phyloP scores from a whole-genome alignment of 495 filamentous ascomycete species.

The Annulohypoxylon bovei region DNA sequence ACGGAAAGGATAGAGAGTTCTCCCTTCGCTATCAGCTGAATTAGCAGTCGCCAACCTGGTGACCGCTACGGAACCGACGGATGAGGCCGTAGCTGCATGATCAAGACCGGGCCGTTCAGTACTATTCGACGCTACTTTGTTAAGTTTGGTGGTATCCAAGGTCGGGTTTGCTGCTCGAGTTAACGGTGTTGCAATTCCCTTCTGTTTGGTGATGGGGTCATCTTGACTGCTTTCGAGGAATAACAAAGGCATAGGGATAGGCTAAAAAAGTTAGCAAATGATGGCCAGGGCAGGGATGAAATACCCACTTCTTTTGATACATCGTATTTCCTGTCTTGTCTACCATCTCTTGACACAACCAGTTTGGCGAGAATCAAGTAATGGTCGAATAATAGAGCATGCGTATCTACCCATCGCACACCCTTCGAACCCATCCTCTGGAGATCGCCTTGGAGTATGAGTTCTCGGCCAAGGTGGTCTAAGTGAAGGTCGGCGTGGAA shows the following conservation, averaged over 20 bases:
- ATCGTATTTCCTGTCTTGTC: slow-evolving; percentile 88
- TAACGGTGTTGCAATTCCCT: slow-evolving; percentile 77
- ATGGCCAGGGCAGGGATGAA: neutral
- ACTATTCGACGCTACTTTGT: slow-evolving; percentile 59
- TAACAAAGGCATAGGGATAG: slow-evolving; percentile 96
- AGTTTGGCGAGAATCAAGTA: slow-evolving; percentile 93
- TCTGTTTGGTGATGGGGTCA: slow-evolving; percentile 87
- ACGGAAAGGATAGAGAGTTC: slow-evolving; percentile 90
- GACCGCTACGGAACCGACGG: slow-evolving; percentile 56
- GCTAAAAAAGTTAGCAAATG: slow-evolving; percentile 54
- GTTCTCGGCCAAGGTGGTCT: slow-evolving; percentile 87
- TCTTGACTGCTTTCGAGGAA: slow-evolving; percentile 91
- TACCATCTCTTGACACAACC: slow-evolving; percentile 70
- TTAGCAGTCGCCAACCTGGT: slow-evolving; percentile 57
- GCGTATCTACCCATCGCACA: slow-evolving; percentile 90
- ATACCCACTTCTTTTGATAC: slow-evolving; percentile 84
- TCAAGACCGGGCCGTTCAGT: slow-evolving; percentile 67
- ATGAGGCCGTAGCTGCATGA: slow-evolving; percentile 70
- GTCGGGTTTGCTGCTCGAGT: slow-evolving; percentile 59
- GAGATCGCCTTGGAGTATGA: slow-evolving; percentile 90
- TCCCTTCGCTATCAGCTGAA: slow-evolving; percentile 71
- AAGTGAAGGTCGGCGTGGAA: slow-evolving; percentile 93
- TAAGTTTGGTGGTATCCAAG: slow-evolving; percentile 61
- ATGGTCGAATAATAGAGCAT: slow-evolving; percentile 94
- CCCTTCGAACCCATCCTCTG: slow-evolving; percentile 86